Base-by-base conservation (phyloP, 163 green algal species). In the Volvox carteri region DNA sequence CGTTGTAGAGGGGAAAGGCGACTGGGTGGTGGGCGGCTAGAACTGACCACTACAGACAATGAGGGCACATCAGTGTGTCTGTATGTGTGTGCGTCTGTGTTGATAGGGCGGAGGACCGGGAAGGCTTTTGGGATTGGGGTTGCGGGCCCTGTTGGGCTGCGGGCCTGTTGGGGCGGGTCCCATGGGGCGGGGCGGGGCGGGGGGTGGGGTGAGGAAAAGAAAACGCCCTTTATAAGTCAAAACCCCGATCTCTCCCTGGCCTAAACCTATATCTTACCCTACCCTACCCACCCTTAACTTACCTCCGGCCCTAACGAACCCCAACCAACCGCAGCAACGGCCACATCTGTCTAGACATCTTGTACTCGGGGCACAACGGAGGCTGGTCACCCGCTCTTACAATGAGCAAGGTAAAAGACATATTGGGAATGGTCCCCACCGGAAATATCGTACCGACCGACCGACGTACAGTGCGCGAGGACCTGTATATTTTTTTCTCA, bases 311-410 rank as follows among this genome's bases (percentile, higher is more conserved):
- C n/a, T n/a, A n/a, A n/a, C n/a, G n/a, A n/a, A n/a, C n/a, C n/a
- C n/a, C n/a, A n/a, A n/a, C n/a, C n/a, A n/a, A n/a, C n/a, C 93
- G 91, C 93, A 92, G 70, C 83, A 95, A 95, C 74, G 97, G 93
- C 41, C 95, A 98, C 93, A 97, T 98, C 67, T 98, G 96, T 90
- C 89, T 98, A 25, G 91, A 95, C 86, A 94, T 95, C 42, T 72
- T 96, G 42, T 98, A 98, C 74, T 79, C 81, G 65, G 81, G 81
- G 65, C 46, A 79, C 30, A 96, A 98, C 75, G 96, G 96, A 21
- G 96, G 95, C 35, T 98, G 96, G 95, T 96, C 92, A 11, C 96
- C 96, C 0, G 96, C 96, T 0, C 90, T 98, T 37, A 98, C 96
- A 37, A 94, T 98, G 83, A 97, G 93, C 91, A 98, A 98, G 89